Percentiles rank a stretch among this genome's conserved stretches.
phyloP scores from a whole-genome alignment of 2,329 filamentous ascomycete species.

The Cladosporium austrohemisphaericum region DNA sequence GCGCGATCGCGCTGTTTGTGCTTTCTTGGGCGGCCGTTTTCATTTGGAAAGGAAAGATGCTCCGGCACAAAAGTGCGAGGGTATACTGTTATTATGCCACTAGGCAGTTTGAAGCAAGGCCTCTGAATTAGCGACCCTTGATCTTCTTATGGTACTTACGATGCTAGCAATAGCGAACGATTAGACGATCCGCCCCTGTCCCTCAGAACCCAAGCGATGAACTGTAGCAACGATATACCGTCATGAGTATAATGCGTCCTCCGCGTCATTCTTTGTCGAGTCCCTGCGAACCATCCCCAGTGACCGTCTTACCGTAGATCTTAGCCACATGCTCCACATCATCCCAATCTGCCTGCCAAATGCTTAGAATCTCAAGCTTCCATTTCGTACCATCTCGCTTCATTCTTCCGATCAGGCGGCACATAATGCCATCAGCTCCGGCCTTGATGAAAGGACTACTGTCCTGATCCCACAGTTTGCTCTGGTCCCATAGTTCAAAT shows the following conservation, averaged over 20 bases:
- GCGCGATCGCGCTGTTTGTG: conserved; percentile 34
- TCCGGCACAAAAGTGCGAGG: conserved; percentile 31
- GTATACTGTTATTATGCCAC: conserved; percentile 36
- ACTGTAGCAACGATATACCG: too few species aligned
- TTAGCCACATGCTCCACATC: conserved; percentile 51
- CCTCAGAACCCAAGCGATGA: too few species aligned
- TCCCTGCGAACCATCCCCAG: background rate
- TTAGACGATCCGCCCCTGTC: too few species aligned
- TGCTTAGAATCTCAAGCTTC: conserved; percentile 46
- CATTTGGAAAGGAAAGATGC: conserved; percentile 35
- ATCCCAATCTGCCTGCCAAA: conserved; percentile 52
- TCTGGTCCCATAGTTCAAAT: conserved; percentile 46
- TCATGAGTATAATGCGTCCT: too few species aligned
- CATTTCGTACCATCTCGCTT: conserved; percentile 43
- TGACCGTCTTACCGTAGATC: conserved; percentile 30
- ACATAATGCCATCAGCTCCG: conserved; percentile 35
- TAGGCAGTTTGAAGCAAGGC: conserved; percentile 31
- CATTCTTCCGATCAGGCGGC: conserved; percentile 49
- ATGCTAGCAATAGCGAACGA: too few species aligned
- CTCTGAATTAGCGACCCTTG: conserved; percentile 16
- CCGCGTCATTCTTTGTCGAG: too few species aligned
- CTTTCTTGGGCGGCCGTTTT: conserved; percentile 29
- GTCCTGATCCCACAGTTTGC: conserved; percentile 42
- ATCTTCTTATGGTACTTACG: background rate
- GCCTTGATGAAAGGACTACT: conserved; percentile 41